phyloP scores from a whole-genome alignment of 1,284 basidiomycete species.

The Phellopilus nigrolimitatus region DNA sequence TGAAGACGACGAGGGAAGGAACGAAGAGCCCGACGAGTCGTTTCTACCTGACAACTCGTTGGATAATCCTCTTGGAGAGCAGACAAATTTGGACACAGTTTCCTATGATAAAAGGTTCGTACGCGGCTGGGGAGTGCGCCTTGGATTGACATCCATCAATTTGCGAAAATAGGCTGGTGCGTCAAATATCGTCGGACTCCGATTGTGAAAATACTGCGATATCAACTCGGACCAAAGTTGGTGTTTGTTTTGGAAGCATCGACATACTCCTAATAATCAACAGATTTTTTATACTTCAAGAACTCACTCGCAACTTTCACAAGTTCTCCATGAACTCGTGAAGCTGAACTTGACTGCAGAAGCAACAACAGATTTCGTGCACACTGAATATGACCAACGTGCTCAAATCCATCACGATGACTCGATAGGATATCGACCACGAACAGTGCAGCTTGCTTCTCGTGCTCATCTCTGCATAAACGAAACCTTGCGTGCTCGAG shows the following conservation, averaged over 20 bases:
- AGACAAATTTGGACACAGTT: not conserved
- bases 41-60: conserved; percentile 47
- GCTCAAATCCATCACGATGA: conserved; percentile 22
- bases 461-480: conserved; percentile 94
- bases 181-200: no score
- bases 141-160: no score
- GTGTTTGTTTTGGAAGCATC: no score
- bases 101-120: not conserved
- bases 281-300: conserved; percentile 89
- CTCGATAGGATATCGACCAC: conserved; percentile 34
- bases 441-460: conserved; percentile 83
- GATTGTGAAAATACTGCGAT: not conserved
- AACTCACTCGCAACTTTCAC: conserved; percentile 92
- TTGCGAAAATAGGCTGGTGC: no score
- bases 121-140: not conserved
- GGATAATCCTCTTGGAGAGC: not conserved
- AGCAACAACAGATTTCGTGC: not conserved
- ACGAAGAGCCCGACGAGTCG: conserved; percentile 38
- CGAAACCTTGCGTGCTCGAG: conserved; percentile 60
- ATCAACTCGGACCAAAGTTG: conserved; percentile 1
- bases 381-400: not conserved
- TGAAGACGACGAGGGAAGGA: not conserved
- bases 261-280: not conserved
- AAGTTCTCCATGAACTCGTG: conserved; percentile 82
- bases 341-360: conserved; percentile 44